Evolutionary conservation across 441 rosid genomes (phyloP), one percentile per base, ranked within the genome.

Genomic region (Aleurites moluccanus): DNA sequence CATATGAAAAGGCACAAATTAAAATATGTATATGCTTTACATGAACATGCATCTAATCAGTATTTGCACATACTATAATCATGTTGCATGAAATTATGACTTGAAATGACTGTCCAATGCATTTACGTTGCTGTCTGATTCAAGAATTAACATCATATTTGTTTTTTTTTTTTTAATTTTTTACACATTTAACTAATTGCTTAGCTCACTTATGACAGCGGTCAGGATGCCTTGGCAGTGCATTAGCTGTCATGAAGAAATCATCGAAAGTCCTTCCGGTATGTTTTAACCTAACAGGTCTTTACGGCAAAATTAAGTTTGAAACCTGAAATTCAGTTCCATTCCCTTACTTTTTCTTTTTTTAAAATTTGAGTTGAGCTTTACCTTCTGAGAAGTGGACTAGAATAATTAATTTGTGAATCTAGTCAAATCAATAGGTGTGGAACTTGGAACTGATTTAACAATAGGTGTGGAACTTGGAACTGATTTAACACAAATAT

Each of bases 191-290:
- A 21, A 55, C 72, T 64, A 71, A 78, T 62, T 59, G 13, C 74
- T 81, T 79, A 70, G 42, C 61, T 75, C 74, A 47, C 67, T 72
- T 70, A 64, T 70, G 55, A 77, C 90, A 90, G 97, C 86, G 93
- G 61, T 73, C 83, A 67, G 95, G 91, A 85, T 88, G 93, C 80
- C 91, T 92, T 52, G 93, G 95, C 71, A 90, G 87, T 64, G 70
- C 91, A 5, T 70, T 90, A 56, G 91, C 90, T 40, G 84, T 90
- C 71, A 87, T 89, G 90, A 90, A 89, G 77, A 92, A 88, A 78
- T 85, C 84, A 73, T 87, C 83, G 55, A 88, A 86, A 69, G 80
- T 70, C 47, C 92, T 92, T 45, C 95, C 93, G 13, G 95, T 92
- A 74, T 81, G 88, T 80, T 73, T 62, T 70, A 61, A 63, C 55